Evolutionary conservation across 495 filamentous ascomycete species (phyloP), one percentile per base, ranked within the genome.

Genomic region (Xylaria nigripes): DNA sequence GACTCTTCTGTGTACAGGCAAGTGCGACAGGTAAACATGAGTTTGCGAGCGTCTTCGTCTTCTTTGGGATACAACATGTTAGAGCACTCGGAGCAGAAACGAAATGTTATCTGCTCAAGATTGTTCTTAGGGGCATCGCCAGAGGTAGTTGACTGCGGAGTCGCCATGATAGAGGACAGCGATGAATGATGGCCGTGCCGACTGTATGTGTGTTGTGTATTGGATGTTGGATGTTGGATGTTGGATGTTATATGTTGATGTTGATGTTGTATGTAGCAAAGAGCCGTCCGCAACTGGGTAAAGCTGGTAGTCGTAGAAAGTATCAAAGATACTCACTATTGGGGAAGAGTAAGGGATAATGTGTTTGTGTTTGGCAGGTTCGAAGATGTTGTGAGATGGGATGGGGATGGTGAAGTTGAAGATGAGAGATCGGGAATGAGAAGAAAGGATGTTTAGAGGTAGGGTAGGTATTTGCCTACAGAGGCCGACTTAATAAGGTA

Each of bases 21-120:
- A 38, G 89, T 95, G 50, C 90, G 87, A 76, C 93, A 99, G 16
- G 72, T 73, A 59, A 79, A 78, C 56, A 75, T 68, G 30, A 79
- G 70, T 65, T 72, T 73, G 67, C 72, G 76, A 9, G 68, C 66
- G 45, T 74, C 68, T 48, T 78, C 76, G 68, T 96, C 89, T 75
- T 99, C 93, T 70, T 92, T 90, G 13, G 93, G 93, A 69, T 96
- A 97, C 48, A 99, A 77, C 82, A 99, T 86, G 79, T 99, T 99
- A 61, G 89, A 93, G 72, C 93, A 98, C 78, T 98, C 93, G 53
- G 87, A 86, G 74, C 93, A 98, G 80, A 98, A 98, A 55, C 86
- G 84, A 76, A 97, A 97, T 30, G 89, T 86, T 65, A 96, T 87
- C 69, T 91, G 89, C 65, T 90, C 87, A 51, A 72, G 70, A 30